A percentile compares a stretch with the other conserved stretches of the same genome.
phyloP scores from a whole-genome alignment of 768 basidiomycete species.

The Crassisporium funariophilum region DNA sequence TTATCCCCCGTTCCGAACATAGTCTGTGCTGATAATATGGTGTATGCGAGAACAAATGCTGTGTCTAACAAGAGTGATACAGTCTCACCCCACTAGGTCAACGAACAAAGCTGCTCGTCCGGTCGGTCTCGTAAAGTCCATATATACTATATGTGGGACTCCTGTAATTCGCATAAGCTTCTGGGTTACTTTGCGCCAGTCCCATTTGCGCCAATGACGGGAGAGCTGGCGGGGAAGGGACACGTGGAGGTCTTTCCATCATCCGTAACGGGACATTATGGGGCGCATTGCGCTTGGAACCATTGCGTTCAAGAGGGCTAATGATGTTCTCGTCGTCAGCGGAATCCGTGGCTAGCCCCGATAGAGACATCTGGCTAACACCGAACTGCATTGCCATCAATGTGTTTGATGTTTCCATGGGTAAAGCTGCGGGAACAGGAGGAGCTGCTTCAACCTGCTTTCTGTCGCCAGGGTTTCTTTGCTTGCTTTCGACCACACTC shows the following conservation, averaged over 20 bases:
- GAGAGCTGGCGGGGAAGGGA: conserved; percentile 76
- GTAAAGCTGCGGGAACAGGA: conserved; percentile 22
- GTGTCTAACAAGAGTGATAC: too few relatives aligned
- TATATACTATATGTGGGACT: conserved; percentile 87
- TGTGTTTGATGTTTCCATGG: conserved; percentile 11
- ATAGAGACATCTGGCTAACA: conserved; percentile 35
- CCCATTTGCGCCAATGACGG: conserved; percentile 81
- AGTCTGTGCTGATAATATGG: too few relatives aligned
- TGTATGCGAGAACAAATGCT: too few relatives aligned
- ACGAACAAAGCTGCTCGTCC: conserved; percentile 50
- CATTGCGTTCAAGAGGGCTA: conserved; percentile 1
- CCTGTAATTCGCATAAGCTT: conserved; percentile 65
- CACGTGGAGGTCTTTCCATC: conserved; percentile 70
- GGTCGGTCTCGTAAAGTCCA: conserved; percentile 62
- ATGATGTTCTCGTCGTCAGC: conserved; percentile 3
- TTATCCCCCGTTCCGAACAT: too few relatives aligned
- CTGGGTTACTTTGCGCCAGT: conserved; percentile 60
- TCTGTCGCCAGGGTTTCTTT: conserved; percentile 11
- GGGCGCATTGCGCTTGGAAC: neutral
- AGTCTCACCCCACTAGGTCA: too few relatives aligned
- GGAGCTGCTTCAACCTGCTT: conserved; percentile 14
- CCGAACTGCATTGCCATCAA: conserved; percentile 65
- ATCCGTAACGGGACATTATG: conserved; percentile 28
- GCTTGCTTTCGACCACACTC: conserved; percentile 36
- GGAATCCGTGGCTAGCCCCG: conserved; percentile 19